phyloP scores from a whole-genome alignment of 2,329 filamentous ascomycete species.

The Leptographium lundbergii region DNA sequence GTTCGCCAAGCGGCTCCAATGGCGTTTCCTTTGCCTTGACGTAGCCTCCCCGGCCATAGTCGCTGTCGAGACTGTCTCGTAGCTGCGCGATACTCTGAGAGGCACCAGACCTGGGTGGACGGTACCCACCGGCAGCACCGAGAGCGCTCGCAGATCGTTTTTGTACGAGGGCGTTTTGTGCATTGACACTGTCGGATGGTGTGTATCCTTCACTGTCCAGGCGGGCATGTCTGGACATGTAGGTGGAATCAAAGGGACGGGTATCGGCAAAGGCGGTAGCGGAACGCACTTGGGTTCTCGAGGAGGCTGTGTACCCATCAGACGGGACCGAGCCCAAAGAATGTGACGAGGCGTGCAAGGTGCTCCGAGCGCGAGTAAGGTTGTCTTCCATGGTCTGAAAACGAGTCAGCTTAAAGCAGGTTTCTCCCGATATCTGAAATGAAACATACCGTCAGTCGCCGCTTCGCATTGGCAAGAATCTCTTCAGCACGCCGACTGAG shows the following conservation, averaged over 20 bases:
- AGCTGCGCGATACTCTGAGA: constrained; percentile 32
- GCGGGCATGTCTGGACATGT: constrained; percentile 38
- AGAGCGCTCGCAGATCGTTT: constrained; percentile 49
- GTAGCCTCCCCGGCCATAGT: constrained; percentile 18
- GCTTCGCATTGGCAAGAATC: constrained; percentile 88
- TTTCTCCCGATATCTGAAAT: too few relatives aligned
- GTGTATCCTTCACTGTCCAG: constrained; percentile 40
- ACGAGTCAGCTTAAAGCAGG: not conserved
- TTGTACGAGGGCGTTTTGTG: constrained; percentile 27
- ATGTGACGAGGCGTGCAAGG: constrained; percentile 46
- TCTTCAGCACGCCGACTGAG: constrained; percentile 75
- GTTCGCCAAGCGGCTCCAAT: constrained; percentile 42
- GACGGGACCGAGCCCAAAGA: constrained; percentile 52
- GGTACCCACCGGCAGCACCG: constrained; percentile 45
- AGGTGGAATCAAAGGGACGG: constrained; percentile 14
- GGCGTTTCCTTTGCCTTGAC: constrained; percentile 23
- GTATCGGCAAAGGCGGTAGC: constrained; percentile 21
- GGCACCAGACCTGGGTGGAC: constrained; percentile 29
- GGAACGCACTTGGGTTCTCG: constrained; percentile 29
- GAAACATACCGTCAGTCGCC: constrained; percentile 61
- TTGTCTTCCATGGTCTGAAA: constrained; percentile 85
- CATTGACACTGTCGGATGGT: constrained; percentile 9
- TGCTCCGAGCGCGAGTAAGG: constrained; percentile 63
- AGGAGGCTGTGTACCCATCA: constrained; percentile 40
- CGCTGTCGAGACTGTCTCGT: constrained; percentile 19